A percentile compares a stretch with the other conserved stretches of the same genome.
phyloP scores from a whole-genome alignment of 2,329 filamentous ascomycete species.

The Elsinoe arachidis region DNA sequence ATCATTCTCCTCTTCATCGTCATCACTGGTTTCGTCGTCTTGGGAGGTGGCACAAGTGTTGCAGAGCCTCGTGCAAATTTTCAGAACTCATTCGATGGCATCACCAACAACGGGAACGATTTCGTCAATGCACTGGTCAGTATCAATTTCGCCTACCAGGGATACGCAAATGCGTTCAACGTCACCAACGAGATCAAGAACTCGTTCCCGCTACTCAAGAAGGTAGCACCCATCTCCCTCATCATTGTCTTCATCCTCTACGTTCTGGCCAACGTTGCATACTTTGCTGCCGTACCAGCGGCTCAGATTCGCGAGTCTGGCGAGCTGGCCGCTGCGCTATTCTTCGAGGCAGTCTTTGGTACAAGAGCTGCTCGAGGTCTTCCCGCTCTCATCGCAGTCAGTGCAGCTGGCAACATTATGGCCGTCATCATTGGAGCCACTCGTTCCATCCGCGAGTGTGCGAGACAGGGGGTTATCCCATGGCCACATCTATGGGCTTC shows the following conservation, averaged over 20 bases:
- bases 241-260: not conserved
- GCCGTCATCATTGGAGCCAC: conserved; percentile 61
- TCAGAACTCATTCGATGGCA: conserved; percentile 45
- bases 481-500: conserved; percentile 55
- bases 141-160: conserved; percentile 43
- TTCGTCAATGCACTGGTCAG: conserved; percentile 52
- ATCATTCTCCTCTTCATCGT: conserved; percentile 17
- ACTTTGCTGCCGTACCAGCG: conserved; percentile 50
- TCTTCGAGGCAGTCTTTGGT: conserved; percentile 53
- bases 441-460: conserved; percentile 56
- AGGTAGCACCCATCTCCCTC: not conserved
- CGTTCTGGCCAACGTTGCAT: conserved; percentile 51
- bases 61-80: conserved; percentile 48
- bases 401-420: conserved; percentile 59
- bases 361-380: conserved; percentile 45
- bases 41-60: conserved; percentile 47
- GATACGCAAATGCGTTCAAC: conserved; percentile 53
- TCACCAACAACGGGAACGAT: conserved; percentile 37
- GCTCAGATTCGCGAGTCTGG: conserved; percentile 45
- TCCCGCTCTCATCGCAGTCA: conserved; percentile 58
- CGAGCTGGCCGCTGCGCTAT: conserved; percentile 48
- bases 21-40: conserved; percentile 51
- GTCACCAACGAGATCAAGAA: conserved; percentile 51
- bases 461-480: conserved; percentile 56
- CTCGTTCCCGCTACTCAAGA: not conserved